Evolutionary conservation across 768 basidiomycete genomes (phyloP).

Genomic region (Butyriboletus loyo): DNA sequence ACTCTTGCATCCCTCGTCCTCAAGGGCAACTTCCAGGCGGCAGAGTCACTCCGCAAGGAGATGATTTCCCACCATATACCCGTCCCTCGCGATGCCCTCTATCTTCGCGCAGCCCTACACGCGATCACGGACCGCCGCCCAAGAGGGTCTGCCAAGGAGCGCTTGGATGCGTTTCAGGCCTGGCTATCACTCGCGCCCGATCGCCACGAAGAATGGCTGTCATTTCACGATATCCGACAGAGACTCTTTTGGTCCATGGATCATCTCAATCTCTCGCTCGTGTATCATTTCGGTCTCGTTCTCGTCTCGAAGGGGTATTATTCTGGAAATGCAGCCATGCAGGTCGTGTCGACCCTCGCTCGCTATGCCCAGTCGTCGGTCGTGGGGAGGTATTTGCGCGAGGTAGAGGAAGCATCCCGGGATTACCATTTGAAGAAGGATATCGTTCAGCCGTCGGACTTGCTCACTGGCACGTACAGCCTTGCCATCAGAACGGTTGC

Average conservation of each 20-base stretch:
- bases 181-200: slow-evolving; percentile 48
- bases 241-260: slow-evolving; percentile 30
- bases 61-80: slow-evolving; percentile 35
- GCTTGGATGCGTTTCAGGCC: slow-evolving; percentile 27
- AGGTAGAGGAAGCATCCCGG: slow-evolving; percentile 21
- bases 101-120: slow-evolving; percentile 37
- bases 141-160: slow-evolving; percentile 16
- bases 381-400: slow-evolving; percentile 37
- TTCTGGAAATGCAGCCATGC: slow-evolving; percentile 13
- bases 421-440: slow-evolving; percentile 5
- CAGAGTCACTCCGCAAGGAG: slow-evolving; percentile 39
- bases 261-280: slow-evolving; percentile 33
- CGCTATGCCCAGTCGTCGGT: slow-evolving; percentile 39
- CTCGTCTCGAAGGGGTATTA: slow-evolving; percentile 48
- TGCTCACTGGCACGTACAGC: slow-evolving; percentile 28
- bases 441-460: slow-evolving; percentile 1
- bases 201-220: slow-evolving; percentile 14
- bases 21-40: slow-evolving; percentile 23
- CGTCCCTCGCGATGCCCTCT: slow-evolving; percentile 37
- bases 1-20: slow-evolving; percentile 24
- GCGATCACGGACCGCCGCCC: slow-evolving; percentile 23
- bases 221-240: slow-evolving; percentile 32
- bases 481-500: slow-evolving; percentile 43
- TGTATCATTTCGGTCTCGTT: slow-evolving; percentile 42
- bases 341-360: slow-evolving; percentile 39